Base-by-base conservation (phyloP, 805 yeast species). In the Saturnispora silvae region DNA sequence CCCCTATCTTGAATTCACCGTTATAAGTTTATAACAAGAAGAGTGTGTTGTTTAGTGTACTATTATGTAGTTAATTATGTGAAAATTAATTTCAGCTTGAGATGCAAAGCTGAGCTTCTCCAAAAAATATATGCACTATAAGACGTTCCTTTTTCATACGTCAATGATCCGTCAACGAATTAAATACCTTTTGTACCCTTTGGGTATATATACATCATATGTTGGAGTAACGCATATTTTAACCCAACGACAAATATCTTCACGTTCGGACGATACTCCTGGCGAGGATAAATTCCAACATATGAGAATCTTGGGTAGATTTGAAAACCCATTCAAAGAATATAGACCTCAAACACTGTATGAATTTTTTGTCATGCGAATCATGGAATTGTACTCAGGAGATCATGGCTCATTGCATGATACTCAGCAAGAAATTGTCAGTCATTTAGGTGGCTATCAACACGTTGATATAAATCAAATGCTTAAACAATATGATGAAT, bases 241-340 rank as follows among this genome's bases (percentile, higher is more conserved):
- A 25, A 71, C 89, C 2, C 67, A 36, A 33, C 23, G 33, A n/a
- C 14, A 37, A 28, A 26, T 37, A 13, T 11, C 20, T 20, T 11
- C 13, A 15, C 23, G 35, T 8, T 8, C 11, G 9, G n/a, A 20
- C 9, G 26, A 6, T 11, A 14, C 24, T n/a, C 30, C 31, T 5
- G 14, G 25, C 19, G 44, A 45, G 29, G 37, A 37, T 7, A 64
- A 65, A 45, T 76, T 64, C 43, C 57, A 62, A 3, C 62, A 74
- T 3, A 49, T 77, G 41, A 60, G 61, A n/a, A 61, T 84, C 1
- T 69, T 71, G 15, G 96, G 96, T 8, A 64, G 86, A 47, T 89
- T 73, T 59, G 92, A 84, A 41, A 89, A 89, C 50, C 97, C 97
- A 2, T 89, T 89, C 54, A 69, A 70, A 14, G 96, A 89, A 53